A percentile compares a stretch with the other conserved stretches of the same genome.
These are phyloP conservation scores for Mercurialis annua DNA, from an alignment of 345 rosid genomes.

Conservation along the genomic window DNA sequence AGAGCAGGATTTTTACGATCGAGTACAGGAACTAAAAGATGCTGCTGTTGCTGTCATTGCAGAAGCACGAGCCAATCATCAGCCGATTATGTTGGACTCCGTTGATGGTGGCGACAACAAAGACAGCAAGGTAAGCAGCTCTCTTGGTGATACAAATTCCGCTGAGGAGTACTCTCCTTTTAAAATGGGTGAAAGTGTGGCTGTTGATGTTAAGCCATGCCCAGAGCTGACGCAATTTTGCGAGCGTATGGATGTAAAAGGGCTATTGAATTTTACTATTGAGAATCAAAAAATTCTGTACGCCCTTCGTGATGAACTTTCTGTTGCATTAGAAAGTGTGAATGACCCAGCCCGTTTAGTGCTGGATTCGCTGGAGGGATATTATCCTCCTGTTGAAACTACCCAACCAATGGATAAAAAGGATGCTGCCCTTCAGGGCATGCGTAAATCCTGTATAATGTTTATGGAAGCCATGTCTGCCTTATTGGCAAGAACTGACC, in stretches of 20 bases:
- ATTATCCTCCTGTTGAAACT: constrained; percentile 46
- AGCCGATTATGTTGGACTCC: constrained; percentile 24
- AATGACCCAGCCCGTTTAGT: constrained; percentile 58
- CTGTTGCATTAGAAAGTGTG: constrained; percentile 56
- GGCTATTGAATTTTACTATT: constrained; percentile 43
- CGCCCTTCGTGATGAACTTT: constrained; percentile 44
- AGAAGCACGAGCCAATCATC: constrained; percentile 35
- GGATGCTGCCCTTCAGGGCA: constrained; percentile 59
- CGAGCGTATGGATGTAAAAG: constrained; percentile 64
- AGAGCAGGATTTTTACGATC: constrained; percentile 51
- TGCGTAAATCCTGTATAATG: constrained; percentile 46
- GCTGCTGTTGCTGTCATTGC: constrained; percentile 53
- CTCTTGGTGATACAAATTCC: constrained; percentile 40
- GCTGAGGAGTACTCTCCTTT: constrained; percentile 40
- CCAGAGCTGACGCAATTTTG: constrained; percentile 52
- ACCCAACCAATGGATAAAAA: constrained; percentile 38
- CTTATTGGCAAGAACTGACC: constrained; percentile 49
- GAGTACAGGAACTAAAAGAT: constrained; percentile 60
- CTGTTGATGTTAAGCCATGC: constrained; percentile 40
- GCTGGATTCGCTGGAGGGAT: constrained; percentile 55
- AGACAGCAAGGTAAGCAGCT: constrained; percentile 54
- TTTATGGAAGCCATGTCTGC: constrained; percentile 53
- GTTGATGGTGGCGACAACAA: constrained; percentile 31
- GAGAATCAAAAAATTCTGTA: constrained; percentile 43
- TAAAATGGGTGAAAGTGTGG: constrained; percentile 36